These are phyloP conservation scores for Phalaenopsis aphrodite DNA, from an alignment of 106 monocot species.

Conservation along the genomic window DNA sequence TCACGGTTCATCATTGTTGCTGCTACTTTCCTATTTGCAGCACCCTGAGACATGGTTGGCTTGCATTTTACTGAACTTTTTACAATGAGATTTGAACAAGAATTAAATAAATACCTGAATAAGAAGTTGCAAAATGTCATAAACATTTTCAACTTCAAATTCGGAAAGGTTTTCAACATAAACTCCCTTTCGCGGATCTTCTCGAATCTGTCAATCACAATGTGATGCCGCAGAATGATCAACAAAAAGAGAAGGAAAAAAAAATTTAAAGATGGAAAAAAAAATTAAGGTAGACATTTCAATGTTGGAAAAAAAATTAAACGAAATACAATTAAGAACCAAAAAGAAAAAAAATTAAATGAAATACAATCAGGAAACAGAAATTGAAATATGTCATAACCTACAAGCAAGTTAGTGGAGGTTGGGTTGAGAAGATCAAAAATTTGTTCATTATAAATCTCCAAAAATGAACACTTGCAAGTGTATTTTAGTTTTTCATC, in stretches of 20 bases:
- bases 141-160: slow-evolving; percentile 70
- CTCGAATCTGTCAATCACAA: slow-evolving; percentile 48
- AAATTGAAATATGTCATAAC: slow-evolving; percentile 11
- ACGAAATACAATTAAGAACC: too few species aligned
- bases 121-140: slow-evolving; percentile 70
- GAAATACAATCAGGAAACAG: background rate
- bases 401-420: slow-evolving; percentile 77
- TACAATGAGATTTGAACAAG: too few species aligned
- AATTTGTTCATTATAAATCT: slow-evolving; percentile 98
- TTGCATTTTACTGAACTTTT: slow-evolving; percentile 7
- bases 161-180: slow-evolving; percentile 93
- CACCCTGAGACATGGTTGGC: slow-evolving; percentile 38
- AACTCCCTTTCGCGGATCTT: slow-evolving; percentile 66
- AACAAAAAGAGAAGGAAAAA: background rate
- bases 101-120: too few species aligned
- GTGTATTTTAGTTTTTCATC: slow-evolving; percentile 85
- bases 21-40: slow-evolving; percentile 87
- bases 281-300: background rate
- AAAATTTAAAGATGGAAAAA: background rate
- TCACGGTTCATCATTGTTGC: slow-evolving; percentile 95
- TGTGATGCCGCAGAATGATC: background rate
- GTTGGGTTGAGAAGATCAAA: slow-evolving; percentile 95
- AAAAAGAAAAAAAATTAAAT: background rate
- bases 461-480: slow-evolving; percentile 91
- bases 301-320: background rate